phyloP scores from a whole-genome alignment of 495 filamentous ascomycete species.

The Aspergillus funiculosus region DNA sequence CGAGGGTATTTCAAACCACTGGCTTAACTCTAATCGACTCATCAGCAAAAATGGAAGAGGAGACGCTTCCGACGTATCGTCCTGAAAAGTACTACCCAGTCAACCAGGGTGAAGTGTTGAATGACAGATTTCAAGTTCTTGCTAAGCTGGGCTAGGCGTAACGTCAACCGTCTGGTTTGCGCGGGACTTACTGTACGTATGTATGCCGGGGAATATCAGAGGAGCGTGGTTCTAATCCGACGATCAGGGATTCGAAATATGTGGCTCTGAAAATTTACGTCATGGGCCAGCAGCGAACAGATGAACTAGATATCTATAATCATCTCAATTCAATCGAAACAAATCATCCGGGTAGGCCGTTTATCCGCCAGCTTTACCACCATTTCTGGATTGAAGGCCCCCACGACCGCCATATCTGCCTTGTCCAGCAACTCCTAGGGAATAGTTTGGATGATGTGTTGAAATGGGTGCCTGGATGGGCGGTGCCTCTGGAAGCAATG shows the following conservation, averaged over 20 bases:
- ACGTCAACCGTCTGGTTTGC: constrained; percentile 48
- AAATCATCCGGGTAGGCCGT: background rate
- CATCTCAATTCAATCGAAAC: background rate
- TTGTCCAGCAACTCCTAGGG: constrained; percentile 27
- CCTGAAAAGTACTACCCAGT: constrained; percentile 38
- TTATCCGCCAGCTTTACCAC: background rate
- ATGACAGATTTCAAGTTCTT: constrained; percentile 36
- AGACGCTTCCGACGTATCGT: constrained; percentile 37
- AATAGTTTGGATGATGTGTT: constrained; percentile 5
- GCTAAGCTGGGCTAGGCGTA: constrained; percentile 47
- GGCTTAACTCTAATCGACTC: too few species aligned
- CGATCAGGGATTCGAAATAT: too few species aligned
- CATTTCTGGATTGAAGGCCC: constrained; percentile 12
- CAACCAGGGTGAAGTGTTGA: constrained; percentile 35
- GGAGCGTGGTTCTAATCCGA: too few species aligned
- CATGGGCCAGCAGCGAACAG: too few species aligned
- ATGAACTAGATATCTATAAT: too few species aligned
- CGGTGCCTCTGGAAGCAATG: constrained; percentile 15
- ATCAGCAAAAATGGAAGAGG: constrained; percentile 37
- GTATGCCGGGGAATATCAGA: too few species aligned
- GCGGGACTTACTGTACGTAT: constrained; percentile 32
- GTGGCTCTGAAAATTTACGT: background rate
- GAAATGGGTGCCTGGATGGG: constrained; percentile 8
- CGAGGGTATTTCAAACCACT: too few species aligned
- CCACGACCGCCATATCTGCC: constrained; percentile 29